phyloP scores from a whole-genome alignment of 1,284 basidiomycete species.

The Exobasidium cylindrosporum region DNA sequence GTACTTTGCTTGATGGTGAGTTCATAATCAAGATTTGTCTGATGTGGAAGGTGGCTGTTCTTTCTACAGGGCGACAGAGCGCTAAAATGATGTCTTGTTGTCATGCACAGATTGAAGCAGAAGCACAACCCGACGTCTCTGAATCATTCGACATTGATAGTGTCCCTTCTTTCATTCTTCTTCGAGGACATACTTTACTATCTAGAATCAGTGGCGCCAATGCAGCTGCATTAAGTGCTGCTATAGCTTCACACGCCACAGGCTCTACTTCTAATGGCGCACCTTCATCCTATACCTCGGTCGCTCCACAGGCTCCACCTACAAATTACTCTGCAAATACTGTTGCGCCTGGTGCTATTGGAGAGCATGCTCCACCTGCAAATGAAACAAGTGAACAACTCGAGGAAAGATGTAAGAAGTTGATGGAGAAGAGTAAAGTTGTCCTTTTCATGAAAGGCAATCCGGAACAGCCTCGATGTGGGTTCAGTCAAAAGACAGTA shows the following conservation, averaged over 20 bases:
- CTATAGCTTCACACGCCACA: conserved; percentile 62
- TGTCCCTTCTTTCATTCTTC: conserved; percentile 81
- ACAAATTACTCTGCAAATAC: conserved; percentile 29
- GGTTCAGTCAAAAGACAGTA: conserved; percentile 71
- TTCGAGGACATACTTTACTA: conserved; percentile 84
- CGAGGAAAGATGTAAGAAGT: conserved; percentile 62
- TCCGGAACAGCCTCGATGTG: conserved; percentile 70
- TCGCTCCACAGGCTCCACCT: conserved; percentile 37
- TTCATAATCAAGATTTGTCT: neutral
- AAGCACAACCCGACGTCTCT: conserved; percentile 79
- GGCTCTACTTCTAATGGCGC: conserved; percentile 31
- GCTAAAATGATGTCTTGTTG: neutral
- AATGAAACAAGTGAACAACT: conserved; percentile 69
- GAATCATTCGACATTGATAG: conserved; percentile 90
- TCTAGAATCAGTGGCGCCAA: conserved; percentile 79
- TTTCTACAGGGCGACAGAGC: no score
- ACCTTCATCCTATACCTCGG: conserved; percentile 40
- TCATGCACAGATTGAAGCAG: conserved; percentile 75
- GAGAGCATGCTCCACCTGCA: conserved; percentile 29
- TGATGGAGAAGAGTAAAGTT: conserved; percentile 69
- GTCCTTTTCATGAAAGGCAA: conserved; percentile 98
- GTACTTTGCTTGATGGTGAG: conserved; percentile 72
- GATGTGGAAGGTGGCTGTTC: neutral
- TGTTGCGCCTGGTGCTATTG: conserved; percentile 2
- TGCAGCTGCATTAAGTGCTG: conserved; percentile 66